Evolutionary conservation across 345 rosid genomes (phyloP), one percentile per base, ranked within the genome.

Genomic region (Nasturtium officinale): DNA sequence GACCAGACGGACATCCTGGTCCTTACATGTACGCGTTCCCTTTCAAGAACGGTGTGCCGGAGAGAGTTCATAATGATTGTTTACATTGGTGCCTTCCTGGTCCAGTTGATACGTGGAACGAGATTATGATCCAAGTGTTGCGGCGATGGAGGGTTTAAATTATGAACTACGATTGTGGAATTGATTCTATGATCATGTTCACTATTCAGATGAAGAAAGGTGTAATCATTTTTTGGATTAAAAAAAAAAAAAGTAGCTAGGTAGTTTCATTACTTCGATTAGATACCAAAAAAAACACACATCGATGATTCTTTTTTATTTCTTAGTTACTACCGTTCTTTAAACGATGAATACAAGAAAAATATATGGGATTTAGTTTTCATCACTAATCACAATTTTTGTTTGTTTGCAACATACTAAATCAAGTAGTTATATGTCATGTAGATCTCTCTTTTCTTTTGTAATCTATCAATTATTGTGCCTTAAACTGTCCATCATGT

Each of bases 31-130:
- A 90, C 61, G 85, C 87, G 12, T 80, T 77, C 58, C 99, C 99
- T 2, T 95, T 89, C 58, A 91, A 87, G 6, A 77, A 87, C 54
- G 98, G 96, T 9, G 80, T 85, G 13, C 78, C 77, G 52, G 91
- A 91, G 74, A 87, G 73, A 25, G 93, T 91, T 23, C 97, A 85
- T 51, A 95, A 95, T 67, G 99, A 95, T 70, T 95, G 99, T 74
- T 85, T 95, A 5, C 99, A 91, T 66, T 95, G 99, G 99, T 95
- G 99, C 77, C 73, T 95, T 56, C 99, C 99, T 13, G 99, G 97
- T 54, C 91, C 97, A 8, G 70, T 95, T 1, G 99, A 95, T 77
- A 86, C 97, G 15, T 95, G 99, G 97, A 95, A 91, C 73, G 86
- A 87, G 82, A 89, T 94, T 62, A 63, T 91, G 65, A 66, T 94